Conservation (phyloP, 306 rosid genomes). For the Prunus padus region DNA sequence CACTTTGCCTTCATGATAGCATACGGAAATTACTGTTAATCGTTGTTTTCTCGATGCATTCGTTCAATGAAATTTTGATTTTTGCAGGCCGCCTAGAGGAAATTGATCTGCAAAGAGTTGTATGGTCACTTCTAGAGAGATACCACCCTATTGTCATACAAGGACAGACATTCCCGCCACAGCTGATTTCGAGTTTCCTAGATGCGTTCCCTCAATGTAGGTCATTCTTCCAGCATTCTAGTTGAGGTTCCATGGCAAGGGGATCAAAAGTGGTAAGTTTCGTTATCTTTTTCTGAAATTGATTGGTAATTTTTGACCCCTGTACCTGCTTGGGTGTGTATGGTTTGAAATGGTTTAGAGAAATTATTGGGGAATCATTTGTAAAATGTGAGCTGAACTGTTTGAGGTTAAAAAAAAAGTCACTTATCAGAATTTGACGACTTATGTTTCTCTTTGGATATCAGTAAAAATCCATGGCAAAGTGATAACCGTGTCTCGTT, state of each 20-base stretch:
- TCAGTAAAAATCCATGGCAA: no score
- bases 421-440: no score
- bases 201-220: slow-evolving; percentile 49
- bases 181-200: slow-evolving; percentile 46
- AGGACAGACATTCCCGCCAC: slow-evolving; percentile 42
- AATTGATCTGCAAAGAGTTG: slow-evolving; percentile 45
- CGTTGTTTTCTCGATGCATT: slow-evolving; percentile 5
- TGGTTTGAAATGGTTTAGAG: no score
- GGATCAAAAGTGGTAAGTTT: background rate
- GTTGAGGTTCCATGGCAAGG: slow-evolving; percentile 6
- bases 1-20: background rate
- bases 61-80: slow-evolving; percentile 11
- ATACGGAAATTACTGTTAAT: slow-evolving; percentile 1
- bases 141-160: slow-evolving; percentile 45
- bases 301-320: background rate
- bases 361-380: no score
- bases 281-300: background rate
- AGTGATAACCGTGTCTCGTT: no score
- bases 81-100: slow-evolving; percentile 58
- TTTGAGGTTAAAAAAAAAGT: no score
- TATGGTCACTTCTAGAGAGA: slow-evolving; percentile 51
- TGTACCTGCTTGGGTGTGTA: no score
- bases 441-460: no score
- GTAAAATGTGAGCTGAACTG: no score
- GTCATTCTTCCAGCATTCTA: slow-evolving; percentile 44